Percentiles rank a stretch among this genome's conserved stretches.
These are phyloP conservation scores for Candida chauliodis DNA, from an alignment of 805 yeast genomes.

Conservation along the genomic window DNA sequence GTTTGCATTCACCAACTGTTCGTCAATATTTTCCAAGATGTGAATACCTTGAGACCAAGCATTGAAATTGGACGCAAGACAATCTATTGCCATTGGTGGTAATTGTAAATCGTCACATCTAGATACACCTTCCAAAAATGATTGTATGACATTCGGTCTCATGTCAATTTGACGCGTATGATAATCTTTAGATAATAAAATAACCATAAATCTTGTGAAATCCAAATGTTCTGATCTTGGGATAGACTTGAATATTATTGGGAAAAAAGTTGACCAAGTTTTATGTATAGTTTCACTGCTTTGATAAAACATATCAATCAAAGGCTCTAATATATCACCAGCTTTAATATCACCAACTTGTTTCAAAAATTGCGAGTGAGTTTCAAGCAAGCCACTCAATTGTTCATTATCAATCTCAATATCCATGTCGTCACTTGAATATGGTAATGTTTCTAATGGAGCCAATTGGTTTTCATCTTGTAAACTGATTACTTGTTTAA, in stretches of 20 bases:
- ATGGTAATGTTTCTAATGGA: constrained; percentile 43
- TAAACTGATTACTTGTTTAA: constrained; percentile 44
- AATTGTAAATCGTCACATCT: constrained; percentile 70
- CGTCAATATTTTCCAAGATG: constrained; percentile 70
- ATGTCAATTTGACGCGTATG: constrained; percentile 87
- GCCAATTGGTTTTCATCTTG: constrained; percentile 52
- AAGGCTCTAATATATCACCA: constrained; percentile 61
- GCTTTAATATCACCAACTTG: constrained; percentile 43
- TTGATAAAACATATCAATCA: constrained; percentile 77
- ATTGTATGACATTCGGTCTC: constrained; percentile 82
- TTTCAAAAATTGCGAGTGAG: constrained; percentile 29
- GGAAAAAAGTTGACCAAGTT: constrained; percentile 84
- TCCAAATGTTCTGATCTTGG: constrained; percentile 80
- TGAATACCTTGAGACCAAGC: constrained; percentile 90
- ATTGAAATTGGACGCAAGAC: constrained; percentile 79
- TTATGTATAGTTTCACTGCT: constrained; percentile 74
- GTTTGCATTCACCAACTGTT: constrained; percentile 48
- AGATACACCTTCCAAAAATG: constrained; percentile 80
- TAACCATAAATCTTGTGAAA: constrained; percentile 75
- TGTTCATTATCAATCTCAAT: constrained; percentile 22
- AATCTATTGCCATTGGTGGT: constrained; percentile 92
- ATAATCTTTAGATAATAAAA: constrained; percentile 82
- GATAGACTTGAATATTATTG: constrained; percentile 69
- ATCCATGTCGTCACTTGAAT: constrained; percentile 18
- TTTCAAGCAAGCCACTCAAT: constrained; percentile 19